Evolutionary conservation across 441 rosid species (phyloP).

Genomic region (Capsella rubella): DNA sequence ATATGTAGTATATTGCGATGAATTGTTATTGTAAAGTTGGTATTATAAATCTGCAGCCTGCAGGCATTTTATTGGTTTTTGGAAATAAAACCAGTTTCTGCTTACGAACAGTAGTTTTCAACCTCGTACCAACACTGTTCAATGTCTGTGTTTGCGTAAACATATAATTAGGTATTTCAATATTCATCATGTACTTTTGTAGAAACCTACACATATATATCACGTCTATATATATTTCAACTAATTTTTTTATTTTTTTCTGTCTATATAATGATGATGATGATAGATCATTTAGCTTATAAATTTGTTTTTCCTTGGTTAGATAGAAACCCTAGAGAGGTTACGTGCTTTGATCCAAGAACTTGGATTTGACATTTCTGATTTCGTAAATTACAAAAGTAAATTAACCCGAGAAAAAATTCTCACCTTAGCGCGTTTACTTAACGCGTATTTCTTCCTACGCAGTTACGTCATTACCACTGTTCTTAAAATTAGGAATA

Average conservation of each 20-base stretch:
- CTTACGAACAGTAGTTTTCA: slow-evolving; percentile 35
- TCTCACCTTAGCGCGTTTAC: slow-evolving; percentile 34
- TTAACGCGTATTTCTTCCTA: slow-evolving; percentile 7
- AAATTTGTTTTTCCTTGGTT: slow-evolving; percentile 31
- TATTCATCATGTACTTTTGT: slow-evolving; percentile 46
- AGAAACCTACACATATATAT: slow-evolving; percentile 40
- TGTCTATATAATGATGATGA: slow-evolving; percentile 12
- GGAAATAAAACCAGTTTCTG: slow-evolving; percentile 35
- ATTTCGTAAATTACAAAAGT: slow-evolving; percentile 23
- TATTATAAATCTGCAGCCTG: slow-evolving; percentile 29
- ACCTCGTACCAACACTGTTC: slow-evolving; percentile 50
- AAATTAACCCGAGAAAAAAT: slow-evolving; percentile 9
- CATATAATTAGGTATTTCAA: slow-evolving; percentile 43
- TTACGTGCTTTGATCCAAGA: slow-evolving; percentile 44
- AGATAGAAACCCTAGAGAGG: slow-evolving; percentile 42
- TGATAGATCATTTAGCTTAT: slow-evolving; percentile 25
- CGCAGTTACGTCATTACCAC: neutral
- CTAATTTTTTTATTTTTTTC: neutral
- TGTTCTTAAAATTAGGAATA: neutral
- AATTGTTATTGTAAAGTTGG: neutral
- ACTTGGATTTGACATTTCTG: slow-evolving; percentile 46
- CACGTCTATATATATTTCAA: slow-evolving; percentile 5
- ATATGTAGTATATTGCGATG: too few relatives aligned
- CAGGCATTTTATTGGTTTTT: slow-evolving; percentile 40
- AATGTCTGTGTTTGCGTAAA: slow-evolving; percentile 41